These are phyloP conservation scores for Candida labiduridarum DNA, from an alignment of 1,139 yeast species.

Conservation along the genomic window DNA sequence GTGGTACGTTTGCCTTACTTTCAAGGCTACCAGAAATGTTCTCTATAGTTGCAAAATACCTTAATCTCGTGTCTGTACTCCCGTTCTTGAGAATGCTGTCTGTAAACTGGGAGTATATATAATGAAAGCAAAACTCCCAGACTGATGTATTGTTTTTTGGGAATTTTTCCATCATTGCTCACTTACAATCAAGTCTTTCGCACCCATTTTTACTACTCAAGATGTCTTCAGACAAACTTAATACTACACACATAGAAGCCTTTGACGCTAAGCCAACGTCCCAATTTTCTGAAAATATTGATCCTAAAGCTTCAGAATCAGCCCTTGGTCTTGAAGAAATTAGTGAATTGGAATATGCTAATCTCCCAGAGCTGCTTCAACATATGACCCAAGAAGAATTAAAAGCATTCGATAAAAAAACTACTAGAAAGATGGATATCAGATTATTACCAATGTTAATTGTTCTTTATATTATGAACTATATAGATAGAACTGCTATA, in stretches of 20 bases:
- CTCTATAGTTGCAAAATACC: too few relatives aligned
- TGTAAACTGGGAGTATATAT: too few relatives aligned
- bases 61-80: too few relatives aligned
- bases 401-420: constrained; percentile 37
- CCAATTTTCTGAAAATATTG: constrained; percentile 11
- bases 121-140: neutral
- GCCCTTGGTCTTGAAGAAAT: constrained; percentile 6
- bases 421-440: constrained; percentile 52
- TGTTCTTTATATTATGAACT: constrained; percentile 54
- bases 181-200: neutral
- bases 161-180: neutral
- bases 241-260: neutral
- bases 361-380: constrained; percentile 36
- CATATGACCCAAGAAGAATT: constrained; percentile 39
- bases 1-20: too few relatives aligned
- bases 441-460: constrained; percentile 59
- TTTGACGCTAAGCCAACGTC: constrained; percentile 10
- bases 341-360: constrained; percentile 13
- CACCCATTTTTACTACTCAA: neutral
- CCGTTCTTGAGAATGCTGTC: too few relatives aligned
- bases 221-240: neutral
- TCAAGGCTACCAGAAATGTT: too few relatives aligned
- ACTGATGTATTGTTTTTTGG: neutral
- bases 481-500: constrained; percentile 61
- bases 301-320: constrained; percentile 8